Evolutionary conservation across 768 basidiomycete species (phyloP).

Genomic region (Boletellus emodensis): DNA sequence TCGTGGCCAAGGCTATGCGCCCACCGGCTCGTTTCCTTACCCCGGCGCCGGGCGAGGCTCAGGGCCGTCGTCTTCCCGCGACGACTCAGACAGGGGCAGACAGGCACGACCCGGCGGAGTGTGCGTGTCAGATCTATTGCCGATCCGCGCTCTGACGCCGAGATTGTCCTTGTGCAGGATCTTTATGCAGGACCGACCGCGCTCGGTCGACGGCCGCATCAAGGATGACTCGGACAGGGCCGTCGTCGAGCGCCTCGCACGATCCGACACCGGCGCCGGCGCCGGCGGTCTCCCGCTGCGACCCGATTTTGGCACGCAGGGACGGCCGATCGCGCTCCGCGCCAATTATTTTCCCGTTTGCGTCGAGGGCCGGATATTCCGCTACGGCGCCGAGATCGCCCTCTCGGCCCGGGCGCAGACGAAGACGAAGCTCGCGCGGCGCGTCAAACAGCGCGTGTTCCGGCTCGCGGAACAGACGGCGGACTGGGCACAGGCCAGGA

Average conservation of each 20-base stretch:
- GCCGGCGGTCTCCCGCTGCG: conserved; percentile 37
- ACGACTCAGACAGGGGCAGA: conserved; percentile 22
- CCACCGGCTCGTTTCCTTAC: not conserved
- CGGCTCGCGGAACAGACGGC: conserved; percentile 39
- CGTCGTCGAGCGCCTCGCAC: conserved; percentile 29
- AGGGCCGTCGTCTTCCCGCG: not conserved
- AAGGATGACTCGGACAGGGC: conserved; percentile 36
- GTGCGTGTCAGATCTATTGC: not conserved
- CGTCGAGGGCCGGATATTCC: conserved; percentile 35
- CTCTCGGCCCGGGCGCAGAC: conserved; percentile 17
- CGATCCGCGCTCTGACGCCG: too few species aligned
- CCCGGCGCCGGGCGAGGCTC: conserved; percentile 12
- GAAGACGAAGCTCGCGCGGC: conserved; percentile 24
- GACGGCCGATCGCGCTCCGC: conserved; percentile 39
- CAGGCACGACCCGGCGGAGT: conserved; percentile 14
- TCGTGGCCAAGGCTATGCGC: not conserved
- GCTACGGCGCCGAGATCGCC: conserved; percentile 34
- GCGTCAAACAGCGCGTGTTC: conserved; percentile 42
- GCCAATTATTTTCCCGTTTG: conserved; percentile 48
- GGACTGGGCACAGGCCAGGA: conserved; percentile 36
- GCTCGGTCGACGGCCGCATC: conserved; percentile 53
- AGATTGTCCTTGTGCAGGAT: not conserved
- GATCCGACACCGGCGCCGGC: not conserved
- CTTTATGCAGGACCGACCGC: conserved; percentile 32
- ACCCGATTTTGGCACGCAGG: conserved; percentile 42